These are phyloP conservation scores for Saccharomyces pastorianus DNA, from an alignment of 1,139 yeast species.

Conservation along the genomic window DNA sequence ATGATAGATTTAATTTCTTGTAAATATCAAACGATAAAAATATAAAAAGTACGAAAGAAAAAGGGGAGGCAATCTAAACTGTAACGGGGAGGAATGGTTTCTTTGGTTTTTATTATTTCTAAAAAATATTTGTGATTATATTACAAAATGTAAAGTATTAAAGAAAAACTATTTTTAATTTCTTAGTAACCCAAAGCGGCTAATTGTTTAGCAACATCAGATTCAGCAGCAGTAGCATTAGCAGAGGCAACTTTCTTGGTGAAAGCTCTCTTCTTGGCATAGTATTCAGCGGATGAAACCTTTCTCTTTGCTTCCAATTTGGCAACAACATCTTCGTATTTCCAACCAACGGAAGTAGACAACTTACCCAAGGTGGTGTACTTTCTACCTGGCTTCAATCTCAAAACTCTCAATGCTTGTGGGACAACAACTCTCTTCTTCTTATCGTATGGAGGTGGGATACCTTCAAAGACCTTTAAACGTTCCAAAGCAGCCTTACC, in stretches of 20 bases:
- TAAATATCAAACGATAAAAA: neutral
- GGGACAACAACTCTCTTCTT: slow-evolving; percentile 99
- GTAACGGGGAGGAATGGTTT: neutral
- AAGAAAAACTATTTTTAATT: slow-evolving; percentile 3
- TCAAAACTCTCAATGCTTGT: slow-evolving; percentile 97
- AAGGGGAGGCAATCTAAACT: neutral
- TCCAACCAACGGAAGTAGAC: slow-evolving; percentile 98
- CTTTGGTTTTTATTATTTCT: neutral
- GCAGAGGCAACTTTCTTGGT: slow-evolving; percentile 87
- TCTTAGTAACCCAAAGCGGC: slow-evolving; percentile 79
- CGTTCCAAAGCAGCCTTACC: slow-evolving; percentile 99
- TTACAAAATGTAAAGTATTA: neutral
- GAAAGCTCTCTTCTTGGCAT: slow-evolving; percentile 96
- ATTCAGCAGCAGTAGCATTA: slow-evolving; percentile 57
- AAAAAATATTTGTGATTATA: neutral
- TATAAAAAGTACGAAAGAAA: neutral
- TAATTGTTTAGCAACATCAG: slow-evolving; percentile 73
- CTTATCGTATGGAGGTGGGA: slow-evolving; percentile 99
- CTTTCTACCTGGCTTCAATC: slow-evolving; percentile 99
- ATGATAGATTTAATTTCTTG: neutral
- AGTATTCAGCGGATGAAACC: slow-evolving; percentile 98
- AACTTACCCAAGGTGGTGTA: slow-evolving; percentile 97
- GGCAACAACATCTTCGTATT: slow-evolving; percentile 96
- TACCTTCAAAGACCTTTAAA: slow-evolving; percentile 98
- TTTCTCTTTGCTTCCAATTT: slow-evolving; percentile 99